A percentile compares a stretch with the other conserved stretches of the same genome.
These are phyloP conservation scores for Acrocalymma vagum DNA, from an alignment of 2,329 filamentous ascomycete species.

Conservation along the genomic window DNA sequence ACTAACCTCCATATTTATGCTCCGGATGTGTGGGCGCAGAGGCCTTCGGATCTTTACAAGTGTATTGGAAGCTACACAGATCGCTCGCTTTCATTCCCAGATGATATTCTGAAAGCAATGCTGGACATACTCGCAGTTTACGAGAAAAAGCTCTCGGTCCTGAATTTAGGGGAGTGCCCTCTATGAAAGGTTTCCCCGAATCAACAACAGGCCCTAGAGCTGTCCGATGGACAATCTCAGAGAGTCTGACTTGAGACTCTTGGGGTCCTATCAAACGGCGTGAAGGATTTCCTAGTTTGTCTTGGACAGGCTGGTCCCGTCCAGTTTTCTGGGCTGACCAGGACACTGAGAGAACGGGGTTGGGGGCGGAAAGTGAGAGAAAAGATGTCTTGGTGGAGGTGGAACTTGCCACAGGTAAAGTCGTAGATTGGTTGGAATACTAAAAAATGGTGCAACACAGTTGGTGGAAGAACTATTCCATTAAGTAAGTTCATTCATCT, in stretches of 20 bases:
- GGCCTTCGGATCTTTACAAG: not conserved
- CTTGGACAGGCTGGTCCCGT: conserved; percentile 1
- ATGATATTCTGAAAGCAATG: conserved; percentile 4
- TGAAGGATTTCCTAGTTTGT: conserved; percentile 9
- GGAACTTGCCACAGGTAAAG: not conserved
- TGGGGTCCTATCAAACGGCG: not conserved
- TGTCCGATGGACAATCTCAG: not conserved
- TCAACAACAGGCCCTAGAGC: no score
- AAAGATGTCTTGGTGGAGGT: not conserved
- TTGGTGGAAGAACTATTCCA: not conserved
- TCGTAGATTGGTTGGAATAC: not conserved
- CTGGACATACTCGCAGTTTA: conserved; percentile 1
- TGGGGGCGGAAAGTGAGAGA: no score
- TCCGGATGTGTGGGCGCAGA: no score
- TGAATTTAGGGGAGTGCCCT: conserved; percentile 1
- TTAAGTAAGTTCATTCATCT: not conserved
- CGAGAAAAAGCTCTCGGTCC: not conserved
- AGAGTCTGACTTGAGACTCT: not conserved
- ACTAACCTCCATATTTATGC: no score
- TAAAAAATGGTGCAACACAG: not conserved
- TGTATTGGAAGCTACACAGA: not conserved
- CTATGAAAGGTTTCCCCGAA: no score
- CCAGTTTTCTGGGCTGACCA: not conserved
- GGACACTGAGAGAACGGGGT: no score
- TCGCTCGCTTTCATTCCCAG: not conserved